Evolutionary conservation across 352 stramenopile species (phyloP), one percentile per base, ranked within the genome.

Genomic region (Phytophthora rubi): DNA sequence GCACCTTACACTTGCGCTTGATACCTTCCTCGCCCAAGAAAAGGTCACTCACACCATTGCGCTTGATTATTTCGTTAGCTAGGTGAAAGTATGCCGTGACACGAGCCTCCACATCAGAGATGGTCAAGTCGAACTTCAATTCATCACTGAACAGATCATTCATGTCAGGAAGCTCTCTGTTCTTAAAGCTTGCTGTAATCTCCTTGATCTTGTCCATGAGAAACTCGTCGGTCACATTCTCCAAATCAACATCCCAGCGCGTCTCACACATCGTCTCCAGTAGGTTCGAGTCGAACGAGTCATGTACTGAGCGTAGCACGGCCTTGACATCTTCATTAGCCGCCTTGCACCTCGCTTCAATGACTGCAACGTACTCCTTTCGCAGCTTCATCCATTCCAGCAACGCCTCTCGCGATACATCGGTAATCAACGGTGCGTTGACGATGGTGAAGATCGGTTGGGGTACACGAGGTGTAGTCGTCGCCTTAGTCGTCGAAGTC

Each of bases 21-120:
- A 18, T 8, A 7, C 39, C 39, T 21, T 47, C 39, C 7, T 47
- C 15, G n/a, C 39, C 39, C 12, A 18, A 6, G 16, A 47, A 47
- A n/a, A 47, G 54, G 16, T 58, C 53, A 23, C 9, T 37, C 33
- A 70, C 53, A n/a, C 47, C 54, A 2, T 70, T 53, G 16, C 13
- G 53, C 35, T 63, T 70, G 33, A 70, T 70, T 21, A 63, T 70
- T 4, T 59, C 54, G 33, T 70, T 70, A 15, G 53, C 44, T 6
- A 58, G 62, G 13, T 63, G 62, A 12, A 70, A 70, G 13, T 70
- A 70, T 0, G 44, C 45, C 5, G 54, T 63, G 13, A 70, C 35
- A 26, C 23, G 9, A 16, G 53, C 21, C 12, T 62, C 62, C 2
- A 69, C 35, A 53, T 69, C 55, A 6, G 35, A 54, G 13, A 59